A percentile compares a stretch with the other conserved stretches of the same genome.
These are phyloP conservation scores for Buddleja alternifolia DNA, from an alignment of 257 asterid genomes.

Conservation along the genomic window DNA sequence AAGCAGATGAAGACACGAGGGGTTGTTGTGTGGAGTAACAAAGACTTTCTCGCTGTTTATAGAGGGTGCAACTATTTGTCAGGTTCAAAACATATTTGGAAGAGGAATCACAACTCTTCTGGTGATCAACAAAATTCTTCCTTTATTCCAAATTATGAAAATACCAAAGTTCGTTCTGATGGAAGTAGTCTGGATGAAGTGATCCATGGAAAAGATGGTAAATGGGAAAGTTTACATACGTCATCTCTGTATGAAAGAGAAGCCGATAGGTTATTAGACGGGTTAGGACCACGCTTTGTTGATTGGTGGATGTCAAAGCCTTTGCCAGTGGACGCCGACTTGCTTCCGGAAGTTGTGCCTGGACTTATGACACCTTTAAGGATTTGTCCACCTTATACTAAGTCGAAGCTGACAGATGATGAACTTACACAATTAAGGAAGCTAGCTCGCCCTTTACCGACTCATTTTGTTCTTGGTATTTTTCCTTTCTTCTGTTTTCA, in stretches of 20 bases:
- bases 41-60: slow-evolving; percentile 77
- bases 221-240: slow-evolving; percentile 38
- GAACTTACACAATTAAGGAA: slow-evolving; percentile 88
- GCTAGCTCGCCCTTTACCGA: slow-evolving; percentile 77
- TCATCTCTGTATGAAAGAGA: slow-evolving; percentile 77
- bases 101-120: slow-evolving; percentile 26
- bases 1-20: slow-evolving; percentile 87
- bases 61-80: slow-evolving; percentile 59
- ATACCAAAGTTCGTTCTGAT: slow-evolving; percentile 27
- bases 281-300: slow-evolving; percentile 88
- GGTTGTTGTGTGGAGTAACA: slow-evolving; percentile 68
- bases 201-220: slow-evolving; percentile 36
- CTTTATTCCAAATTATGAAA: slow-evolving; percentile 20
- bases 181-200: slow-evolving; percentile 35
- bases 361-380: slow-evolving; percentile 76
- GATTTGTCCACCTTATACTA: slow-evolving; percentile 70
- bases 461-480: slow-evolving; percentile 92
- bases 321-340: slow-evolving; percentile 90
- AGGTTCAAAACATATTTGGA: slow-evolving; percentile 23
- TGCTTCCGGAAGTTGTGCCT: slow-evolving; percentile 80
- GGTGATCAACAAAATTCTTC: slow-evolving; percentile 35
- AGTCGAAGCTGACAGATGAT: slow-evolving; percentile 66
- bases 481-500: slow-evolving; percentile 25
- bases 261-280: slow-evolving; percentile 82
- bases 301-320: slow-evolving; percentile 98